Percentiles rank a stretch among this genome's conserved stretches.
These are phyloP conservation scores for Metroxylon sagu DNA, from an alignment of 176 grass and related monocot genomes.

Conservation along the genomic window DNA sequence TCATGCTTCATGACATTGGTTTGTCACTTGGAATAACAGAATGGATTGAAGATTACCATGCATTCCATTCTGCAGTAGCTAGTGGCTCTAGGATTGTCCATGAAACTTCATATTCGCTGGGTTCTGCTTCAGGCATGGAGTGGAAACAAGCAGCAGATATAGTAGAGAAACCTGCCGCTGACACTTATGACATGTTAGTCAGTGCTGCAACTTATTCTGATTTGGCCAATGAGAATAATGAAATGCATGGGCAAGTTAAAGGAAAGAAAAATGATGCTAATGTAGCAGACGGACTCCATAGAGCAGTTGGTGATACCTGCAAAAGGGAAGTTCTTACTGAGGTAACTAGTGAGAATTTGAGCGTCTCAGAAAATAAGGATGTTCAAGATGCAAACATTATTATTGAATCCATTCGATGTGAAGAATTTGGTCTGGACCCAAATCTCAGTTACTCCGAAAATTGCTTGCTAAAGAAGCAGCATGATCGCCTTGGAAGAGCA, in stretches of 20 bases:
- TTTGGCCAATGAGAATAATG: slow-evolving; percentile 10
- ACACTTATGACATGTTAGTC: slow-evolving; percentile 9
- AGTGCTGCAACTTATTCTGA: slow-evolving; percentile 11
- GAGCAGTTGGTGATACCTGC: slow-evolving; percentile 11
- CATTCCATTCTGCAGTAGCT: slow-evolving; percentile 43
- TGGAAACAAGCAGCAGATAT: slow-evolving; percentile 16
- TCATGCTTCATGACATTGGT: slow-evolving; percentile 98
- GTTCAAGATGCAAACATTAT: slow-evolving; percentile 43
- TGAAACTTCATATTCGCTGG: slow-evolving; percentile 18
- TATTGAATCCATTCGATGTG: slow-evolving; percentile 75
- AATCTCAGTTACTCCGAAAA: slow-evolving; percentile 42
- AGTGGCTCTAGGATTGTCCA: slow-evolving; percentile 13
- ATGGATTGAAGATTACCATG: slow-evolving; percentile 68
- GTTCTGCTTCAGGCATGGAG: background rate
- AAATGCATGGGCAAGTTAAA: slow-evolving; percentile 19
- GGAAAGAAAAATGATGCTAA: slow-evolving; percentile 8
- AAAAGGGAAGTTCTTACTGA: slow-evolving; percentile 20
- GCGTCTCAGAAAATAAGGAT: slow-evolving; percentile 25
- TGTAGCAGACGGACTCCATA: slow-evolving; percentile 22
- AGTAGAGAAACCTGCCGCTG: slow-evolving; percentile 12
- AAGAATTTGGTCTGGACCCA: slow-evolving; percentile 88
- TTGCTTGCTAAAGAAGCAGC: slow-evolving; percentile 81
- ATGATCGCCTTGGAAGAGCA: slow-evolving; percentile 96
- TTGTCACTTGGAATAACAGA: slow-evolving; percentile 67
- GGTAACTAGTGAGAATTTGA: slow-evolving; percentile 12